Evolutionary conservation across 495 filamentous ascomycete species (phyloP).

Genomic region (Chlorociboria aeruginascens): DNA sequence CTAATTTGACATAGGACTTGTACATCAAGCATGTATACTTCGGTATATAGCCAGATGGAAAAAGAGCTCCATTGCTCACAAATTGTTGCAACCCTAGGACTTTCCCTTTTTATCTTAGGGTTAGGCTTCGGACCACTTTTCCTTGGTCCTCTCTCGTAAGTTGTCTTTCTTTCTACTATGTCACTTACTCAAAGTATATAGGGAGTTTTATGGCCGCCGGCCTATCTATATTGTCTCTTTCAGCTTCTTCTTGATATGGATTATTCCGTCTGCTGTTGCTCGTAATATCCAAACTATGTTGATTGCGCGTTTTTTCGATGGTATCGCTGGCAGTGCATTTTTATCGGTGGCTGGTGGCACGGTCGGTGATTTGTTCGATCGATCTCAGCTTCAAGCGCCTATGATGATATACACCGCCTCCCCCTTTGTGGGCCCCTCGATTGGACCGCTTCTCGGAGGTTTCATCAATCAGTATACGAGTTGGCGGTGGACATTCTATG

Average conservation of each 20-base stretch:
- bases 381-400: conserved; percentile 55
- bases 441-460: conserved; percentile 46
- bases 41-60: conserved; percentile 72
- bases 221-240: conserved; percentile 77
- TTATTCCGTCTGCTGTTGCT: conserved; percentile 83
- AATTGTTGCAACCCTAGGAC: conserved; percentile 63
- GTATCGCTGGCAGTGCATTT: conserved; percentile 78
- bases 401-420: conserved; percentile 51
- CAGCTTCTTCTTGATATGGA: conserved; percentile 66
- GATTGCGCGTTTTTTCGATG: conserved; percentile 72
- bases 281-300: conserved; percentile 75
- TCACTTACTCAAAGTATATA: conserved; percentile 27
- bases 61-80: conserved; percentile 59
- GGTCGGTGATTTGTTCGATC: conserved; percentile 77
- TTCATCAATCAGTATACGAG: conserved; percentile 59
- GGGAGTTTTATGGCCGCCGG: conserved; percentile 76
- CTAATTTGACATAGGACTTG: conserved; percentile 48
- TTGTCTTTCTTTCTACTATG: not conserved
- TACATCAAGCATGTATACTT: conserved; percentile 79
- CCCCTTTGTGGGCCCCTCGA: conserved; percentile 64
- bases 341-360: conserved; percentile 84
- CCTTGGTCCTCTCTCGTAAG: conserved; percentile 45
- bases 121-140: conserved; percentile 63
- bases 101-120: conserved; percentile 72
- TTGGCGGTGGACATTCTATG: conserved; percentile 91